A percentile compares a stretch with the other conserved stretches of the same genome.
Evolutionary conservation across 176 grass and related monocot genomes (phyloP).

Genomic region (Secale cereale): DNA sequence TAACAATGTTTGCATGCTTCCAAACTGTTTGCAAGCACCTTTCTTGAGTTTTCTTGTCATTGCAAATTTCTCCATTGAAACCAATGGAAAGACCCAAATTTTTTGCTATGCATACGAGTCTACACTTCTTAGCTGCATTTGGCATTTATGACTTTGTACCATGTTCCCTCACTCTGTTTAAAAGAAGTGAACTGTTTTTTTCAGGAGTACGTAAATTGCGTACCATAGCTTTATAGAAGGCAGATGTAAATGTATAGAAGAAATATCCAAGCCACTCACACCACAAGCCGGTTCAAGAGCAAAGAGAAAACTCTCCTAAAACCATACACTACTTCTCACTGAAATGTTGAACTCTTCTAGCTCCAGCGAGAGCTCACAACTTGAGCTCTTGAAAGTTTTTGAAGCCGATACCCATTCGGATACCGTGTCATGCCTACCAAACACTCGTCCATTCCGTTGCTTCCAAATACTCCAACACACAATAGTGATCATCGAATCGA

Average conservation of each 20-base stretch:
- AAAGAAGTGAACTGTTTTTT: background rate
- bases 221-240: background rate
- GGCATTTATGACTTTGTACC: background rate
- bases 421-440: too few relatives aligned
- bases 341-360: background rate
- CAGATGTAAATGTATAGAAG: background rate
- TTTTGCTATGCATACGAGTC: background rate
- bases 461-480: too few relatives aligned
- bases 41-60: background rate
- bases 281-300: background rate
- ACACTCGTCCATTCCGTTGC: too few relatives aligned
- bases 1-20: background rate
- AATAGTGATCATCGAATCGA: too few relatives aligned
- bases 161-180: background rate
- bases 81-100: background rate
- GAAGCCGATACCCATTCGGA: too few relatives aligned
- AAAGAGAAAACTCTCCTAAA: background rate
- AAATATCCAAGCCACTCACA: background rate
- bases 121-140: background rate
- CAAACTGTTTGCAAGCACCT: background rate
- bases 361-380: background rate
- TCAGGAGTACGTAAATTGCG: background rate
- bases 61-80: background rate
- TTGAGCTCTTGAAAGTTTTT: background rate
- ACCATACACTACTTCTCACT: background rate